Percentiles rank a stretch among this genome's conserved stretches.
phyloP scores from a whole-genome alignment of 2,329 filamentous ascomycete species.

The Penicillium sp. region DNA sequence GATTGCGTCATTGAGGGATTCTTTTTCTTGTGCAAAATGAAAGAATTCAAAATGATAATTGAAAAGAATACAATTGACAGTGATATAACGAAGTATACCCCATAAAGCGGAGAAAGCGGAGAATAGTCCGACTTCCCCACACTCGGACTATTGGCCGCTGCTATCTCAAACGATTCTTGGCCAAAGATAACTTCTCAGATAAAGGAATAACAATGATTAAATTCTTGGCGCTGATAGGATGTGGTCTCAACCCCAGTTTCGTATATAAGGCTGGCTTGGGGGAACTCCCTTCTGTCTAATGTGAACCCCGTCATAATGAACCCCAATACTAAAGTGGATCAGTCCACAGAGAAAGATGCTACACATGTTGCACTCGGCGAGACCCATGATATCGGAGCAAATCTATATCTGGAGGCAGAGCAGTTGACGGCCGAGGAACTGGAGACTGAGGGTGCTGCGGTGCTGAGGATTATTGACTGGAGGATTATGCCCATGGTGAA shows the following conservation, averaged over 20 bases:
- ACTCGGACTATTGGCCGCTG: constrained; percentile 4
- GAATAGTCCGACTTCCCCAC: constrained; percentile 3
- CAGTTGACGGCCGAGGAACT: constrained; percentile 47
- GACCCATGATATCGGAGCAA: constrained; percentile 43
- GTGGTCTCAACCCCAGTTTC: too few species aligned
- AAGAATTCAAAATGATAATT: background rate
- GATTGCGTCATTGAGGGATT: constrained; percentile 4
- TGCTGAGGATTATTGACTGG: constrained; percentile 47
- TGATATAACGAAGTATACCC: background rate
- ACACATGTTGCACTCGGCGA: constrained; percentile 20
- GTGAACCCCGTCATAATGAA: background rate
- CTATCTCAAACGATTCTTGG: background rate
- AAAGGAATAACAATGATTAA: constrained; percentile 5
- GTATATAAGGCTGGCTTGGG: background rate
- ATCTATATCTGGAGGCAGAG: constrained; percentile 46
- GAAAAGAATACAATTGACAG: too few species aligned
- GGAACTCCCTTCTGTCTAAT: background rate
- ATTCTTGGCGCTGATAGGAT: constrained; percentile 12
- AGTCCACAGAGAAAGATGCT: constrained; percentile 20
- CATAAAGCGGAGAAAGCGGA: constrained; percentile 3
- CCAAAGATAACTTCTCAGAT: background rate
- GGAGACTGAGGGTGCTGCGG: constrained; percentile 42
- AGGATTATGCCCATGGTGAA: constrained; percentile 49
- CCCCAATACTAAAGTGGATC: constrained; percentile 17
- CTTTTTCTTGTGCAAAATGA: background rate